Base-by-base conservation (phyloP, 2,329 filamentous ascomycete species). In the Gaeumannomyces tritici region DNA sequence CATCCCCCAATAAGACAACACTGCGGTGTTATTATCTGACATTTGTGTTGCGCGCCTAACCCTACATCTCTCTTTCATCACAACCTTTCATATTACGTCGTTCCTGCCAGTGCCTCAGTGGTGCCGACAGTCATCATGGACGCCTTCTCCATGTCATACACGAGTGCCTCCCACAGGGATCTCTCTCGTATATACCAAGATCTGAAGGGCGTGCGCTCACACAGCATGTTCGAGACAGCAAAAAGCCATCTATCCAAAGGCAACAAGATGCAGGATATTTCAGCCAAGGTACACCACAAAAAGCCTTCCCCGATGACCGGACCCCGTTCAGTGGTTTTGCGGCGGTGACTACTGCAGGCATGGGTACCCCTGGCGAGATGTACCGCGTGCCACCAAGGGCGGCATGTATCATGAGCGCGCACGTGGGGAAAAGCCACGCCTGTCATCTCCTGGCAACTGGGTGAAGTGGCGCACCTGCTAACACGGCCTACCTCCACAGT, bases 131-230 rank as follows among this genome's bases (percentile, higher is more conserved):
- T 3, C 31, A 63, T 27, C 12, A 82, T 83, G 80, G 80, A 83
- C 73, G 78, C 79, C 78, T 79, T 81, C 73, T 77, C 78, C 31
- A 75, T 82, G 68, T 81, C 76, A 51, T 77, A 72, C 68, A 78
- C 75, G 66, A 81, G 77, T 69, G 70, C 76, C 33, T 71, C 76
- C 24, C 73, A 71, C 60, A 75, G 77, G 66, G 72, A 70, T 62
- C 73, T 76, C 29, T 82, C 80, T 57, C 77, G 74, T 61, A 78
- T 83, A 61, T 81, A 81, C 77, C 77, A 77, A 64, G 80, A 83
- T 67, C 73, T 83, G 28, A 75, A 74, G 65, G 73, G 75, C 28
- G 75, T 75, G 60, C 77, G 74, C 58, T 70, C 73, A 28, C 72
- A 73, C 56, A 75, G 69, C 63, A 66, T 75, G 33, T 65, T 72